phyloP scores from a whole-genome alignment of 1,139 yeast genomes.

The Kodamaea sp. region DNA sequence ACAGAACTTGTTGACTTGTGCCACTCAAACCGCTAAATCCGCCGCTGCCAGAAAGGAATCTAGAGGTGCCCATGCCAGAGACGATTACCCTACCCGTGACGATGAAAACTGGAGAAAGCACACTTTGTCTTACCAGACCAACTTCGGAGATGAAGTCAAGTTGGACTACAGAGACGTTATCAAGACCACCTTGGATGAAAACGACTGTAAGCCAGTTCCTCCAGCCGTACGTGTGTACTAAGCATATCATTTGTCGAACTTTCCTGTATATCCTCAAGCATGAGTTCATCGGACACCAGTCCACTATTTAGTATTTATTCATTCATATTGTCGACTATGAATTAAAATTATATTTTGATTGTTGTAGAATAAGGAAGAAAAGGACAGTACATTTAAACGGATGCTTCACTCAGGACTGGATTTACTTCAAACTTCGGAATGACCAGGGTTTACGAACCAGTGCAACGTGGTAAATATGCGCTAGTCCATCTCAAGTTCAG shows the following conservation, averaged over 20 bases:
- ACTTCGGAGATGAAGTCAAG: slow-evolving; percentile 67
- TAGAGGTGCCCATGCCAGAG: slow-evolving; percentile 99
- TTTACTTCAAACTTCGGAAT: no score
- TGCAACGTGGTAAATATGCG: no score
- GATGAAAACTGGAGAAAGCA: slow-evolving; percentile 98
- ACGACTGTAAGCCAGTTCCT: slow-evolving; percentile 94
- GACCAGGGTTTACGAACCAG: no score
- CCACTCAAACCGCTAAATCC: slow-evolving; percentile 90
- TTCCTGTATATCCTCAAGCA: background rate
- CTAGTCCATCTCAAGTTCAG: no score
- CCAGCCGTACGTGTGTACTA: slow-evolving; percentile 95
- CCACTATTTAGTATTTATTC: background rate
- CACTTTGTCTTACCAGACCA: slow-evolving; percentile 86
- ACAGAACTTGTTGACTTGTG: slow-evolving; percentile 96
- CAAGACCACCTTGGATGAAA: slow-evolving; percentile 80
- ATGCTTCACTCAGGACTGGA: no score
- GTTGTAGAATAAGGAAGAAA: no score
- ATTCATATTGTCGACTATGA: background rate
- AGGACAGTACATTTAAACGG: no score
- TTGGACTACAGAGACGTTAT: slow-evolving; percentile 89
- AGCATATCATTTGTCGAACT: slow-evolving; percentile 5
- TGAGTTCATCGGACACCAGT: background rate
- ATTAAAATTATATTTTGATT: no score
- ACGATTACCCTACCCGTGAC: slow-evolving; percentile 94
- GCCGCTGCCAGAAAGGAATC: slow-evolving; percentile 97